Percentiles rank a stretch among this genome's conserved stretches.
Conservation (phyloP, 768 basidiomycete genomes). For the Trametes cinnabarina region DNA sequence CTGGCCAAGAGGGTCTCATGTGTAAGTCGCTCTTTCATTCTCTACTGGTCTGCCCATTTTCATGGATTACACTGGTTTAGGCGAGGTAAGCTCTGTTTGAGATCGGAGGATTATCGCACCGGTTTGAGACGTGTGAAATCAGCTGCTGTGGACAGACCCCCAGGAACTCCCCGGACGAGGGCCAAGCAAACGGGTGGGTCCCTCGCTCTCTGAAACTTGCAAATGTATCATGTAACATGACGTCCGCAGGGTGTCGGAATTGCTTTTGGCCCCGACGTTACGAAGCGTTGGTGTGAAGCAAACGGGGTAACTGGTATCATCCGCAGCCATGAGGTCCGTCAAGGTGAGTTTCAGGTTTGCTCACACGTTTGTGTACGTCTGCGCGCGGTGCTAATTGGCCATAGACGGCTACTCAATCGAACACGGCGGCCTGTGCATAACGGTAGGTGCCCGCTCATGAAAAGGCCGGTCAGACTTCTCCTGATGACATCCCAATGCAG, state of each 20-base stretch:
- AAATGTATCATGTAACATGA: background rate
- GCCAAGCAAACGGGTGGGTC: constrained; percentile 87
- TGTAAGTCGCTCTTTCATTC: constrained; percentile 49
- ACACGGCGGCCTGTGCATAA: constrained; percentile 92
- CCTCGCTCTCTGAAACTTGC: background rate
- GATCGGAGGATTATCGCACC: background rate
- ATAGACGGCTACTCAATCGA: constrained; percentile 92
- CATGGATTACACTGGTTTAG: constrained; percentile 32
- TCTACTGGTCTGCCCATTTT: too few species aligned
- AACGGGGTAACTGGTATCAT: constrained; percentile 88
- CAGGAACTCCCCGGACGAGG: constrained; percentile 87
- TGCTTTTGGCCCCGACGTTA: constrained; percentile 94
- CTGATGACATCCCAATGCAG: constrained; percentile 36
- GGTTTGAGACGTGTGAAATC: constrained; percentile 7
- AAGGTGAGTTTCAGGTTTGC: constrained; percentile 49
- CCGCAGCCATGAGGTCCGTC: constrained; percentile 95
- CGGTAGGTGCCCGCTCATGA: constrained; percentile 46
- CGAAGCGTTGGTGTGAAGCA: constrained; percentile 80
- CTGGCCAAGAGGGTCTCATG: constrained; percentile 94
- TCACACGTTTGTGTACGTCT: background rate
- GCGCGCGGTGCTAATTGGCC: constrained; percentile 2
- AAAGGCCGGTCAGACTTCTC: background rate
- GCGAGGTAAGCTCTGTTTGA: constrained; percentile 52
- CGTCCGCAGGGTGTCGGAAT: constrained; percentile 84
- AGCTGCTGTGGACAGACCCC: constrained; percentile 97